Base-by-base conservation (phyloP, 345 rosid species). In the Syzygium jambos region DNA sequence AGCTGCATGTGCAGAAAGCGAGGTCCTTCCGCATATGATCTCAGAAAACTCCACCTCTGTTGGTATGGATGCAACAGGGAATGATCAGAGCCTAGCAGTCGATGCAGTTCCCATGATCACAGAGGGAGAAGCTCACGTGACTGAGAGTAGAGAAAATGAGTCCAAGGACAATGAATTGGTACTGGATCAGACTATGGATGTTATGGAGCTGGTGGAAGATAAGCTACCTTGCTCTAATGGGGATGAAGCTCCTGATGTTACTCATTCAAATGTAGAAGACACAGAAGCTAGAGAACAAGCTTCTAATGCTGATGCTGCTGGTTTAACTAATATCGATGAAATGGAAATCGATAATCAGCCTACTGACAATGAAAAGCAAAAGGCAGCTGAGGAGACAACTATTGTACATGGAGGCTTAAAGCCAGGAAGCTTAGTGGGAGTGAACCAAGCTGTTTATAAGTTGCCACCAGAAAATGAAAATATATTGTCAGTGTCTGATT, bases 401-500 rank as follows among this genome's bases (percentile, higher is more conserved):
- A 51, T 34, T 8, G 90, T 88, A 85, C 90, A 90, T 14, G 89
- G 90, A 78, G 86, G 80, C 68, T 30, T 55, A 80, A 86, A 54
- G 78, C 51, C 84, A 27, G 91, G 82, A 49, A 90, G 88, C 90
- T 87, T 86, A 9, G 25, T 21, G 65, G 86, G 63, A n/a, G 85
- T 85, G 51, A 88, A 89, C 84, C 93, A 88, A 90, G 92, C 90
- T 84, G 87, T 84, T 57, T 94, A 93, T 92, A 90, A 85, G 88
- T 90, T 92, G 73, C 93, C 89, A 4, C 87, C 53, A 11, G 94
- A 91, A 56, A 88, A 92, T 86, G 93, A 92, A 87, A 93, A 91
- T 52, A 93, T 88, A 51, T 90, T 93, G 80, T 82, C 85, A 43
- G 93, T 95, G 84, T 91, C 94, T 52, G 96, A 94, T 89, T 90